Evolutionary conservation across 495 filamentous ascomycete genomes (phyloP), one percentile per base, ranked within the genome.

Genomic region (Lasiosphaeriaceae sp.): DNA sequence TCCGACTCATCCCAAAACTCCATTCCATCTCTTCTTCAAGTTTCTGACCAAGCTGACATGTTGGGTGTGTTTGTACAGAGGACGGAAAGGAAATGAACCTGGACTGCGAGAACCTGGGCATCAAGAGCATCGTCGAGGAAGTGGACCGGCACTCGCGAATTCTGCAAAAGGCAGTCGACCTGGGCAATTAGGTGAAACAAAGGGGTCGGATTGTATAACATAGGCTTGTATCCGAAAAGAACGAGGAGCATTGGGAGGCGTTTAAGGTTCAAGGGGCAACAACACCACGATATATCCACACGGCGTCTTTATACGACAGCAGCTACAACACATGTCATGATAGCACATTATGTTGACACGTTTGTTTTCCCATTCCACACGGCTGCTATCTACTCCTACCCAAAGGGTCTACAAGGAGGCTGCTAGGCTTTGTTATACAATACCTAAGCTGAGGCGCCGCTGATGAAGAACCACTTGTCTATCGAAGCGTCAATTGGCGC

Each of bases 401-500:
- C 26, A 31, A 31, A 31, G 4, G 26, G 9, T 9, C 4, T 44
- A 44, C 41, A n/a, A n/a, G n/a, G n/a, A n/a, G n/a, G n/a, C n/a
- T n/a, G n/a, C n/a, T n/a, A n/a, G n/a, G n/a, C n/a, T n/a, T n/a
- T n/a, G n/a, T n/a, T n/a, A n/a, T n/a, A n/a, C n/a, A 44, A 3
- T 9, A 35, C 22, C 39, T 48, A 55, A 35, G 52, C 43, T 23
- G 52, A 90, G 72, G 94, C 94, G 72, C 94, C 94, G 71, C 93
- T 97, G 77, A 99, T 99, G 83, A 96, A 99, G 86, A 99, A 99
- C 94, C 95, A 99, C 83, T 99, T 99, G 84, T 99, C 94, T 69
- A 97, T 96, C 78, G 86, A 94, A 65, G 87, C 84, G 71, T 99
- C 94, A 64, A 97, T 96, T 57, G 92, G 89, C 54, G 90, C 93